Evolutionary conservation across 441 rosid genomes (phyloP).

Genomic region (Bocquillonia castaneifolia): DNA sequence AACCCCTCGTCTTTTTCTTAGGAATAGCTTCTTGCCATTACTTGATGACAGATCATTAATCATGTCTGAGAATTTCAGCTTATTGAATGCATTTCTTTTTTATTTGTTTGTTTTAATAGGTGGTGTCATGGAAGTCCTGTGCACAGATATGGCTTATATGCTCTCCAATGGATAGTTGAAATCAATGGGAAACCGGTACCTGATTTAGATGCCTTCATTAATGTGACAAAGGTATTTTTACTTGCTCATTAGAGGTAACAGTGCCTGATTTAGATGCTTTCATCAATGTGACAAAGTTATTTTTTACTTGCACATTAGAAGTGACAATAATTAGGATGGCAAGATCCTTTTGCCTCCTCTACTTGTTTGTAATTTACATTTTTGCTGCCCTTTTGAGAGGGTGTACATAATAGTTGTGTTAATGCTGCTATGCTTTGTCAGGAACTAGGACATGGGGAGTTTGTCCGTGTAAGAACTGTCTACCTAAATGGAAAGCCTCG

Average conservation of each 20-base stretch:
- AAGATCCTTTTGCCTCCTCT: too few relatives aligned
- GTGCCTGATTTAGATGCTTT: too few relatives aligned
- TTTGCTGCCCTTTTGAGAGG: not conserved
- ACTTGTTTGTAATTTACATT: not conserved
- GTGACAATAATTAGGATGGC: too few relatives aligned
- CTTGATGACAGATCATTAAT: not conserved
- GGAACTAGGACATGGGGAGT: constrained; percentile 83
- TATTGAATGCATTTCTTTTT: not conserved
- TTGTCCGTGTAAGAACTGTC: constrained; percentile 77
- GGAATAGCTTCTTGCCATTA: not conserved
- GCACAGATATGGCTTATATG: constrained; percentile 78
- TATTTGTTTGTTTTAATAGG: constrained; percentile 37
- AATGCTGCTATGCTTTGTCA: constrained; percentile 25
- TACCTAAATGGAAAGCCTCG: constrained; percentile 91
- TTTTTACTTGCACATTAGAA: too few relatives aligned
- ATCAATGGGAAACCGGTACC: constrained; percentile 82
- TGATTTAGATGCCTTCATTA: constrained; percentile 69
- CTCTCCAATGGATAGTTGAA: constrained; percentile 95
- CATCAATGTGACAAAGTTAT: too few relatives aligned
- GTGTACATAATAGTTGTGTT: not conserved
- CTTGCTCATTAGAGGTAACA: not conserved
- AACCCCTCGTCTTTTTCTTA: not conserved
- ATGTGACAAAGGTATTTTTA: constrained; percentile 61
- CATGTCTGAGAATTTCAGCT: not conserved
- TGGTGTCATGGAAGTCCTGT: constrained; percentile 95